Base-by-base conservation (phyloP, 2,329 filamentous ascomycete species). In the Thelonectria blattea region DNA sequence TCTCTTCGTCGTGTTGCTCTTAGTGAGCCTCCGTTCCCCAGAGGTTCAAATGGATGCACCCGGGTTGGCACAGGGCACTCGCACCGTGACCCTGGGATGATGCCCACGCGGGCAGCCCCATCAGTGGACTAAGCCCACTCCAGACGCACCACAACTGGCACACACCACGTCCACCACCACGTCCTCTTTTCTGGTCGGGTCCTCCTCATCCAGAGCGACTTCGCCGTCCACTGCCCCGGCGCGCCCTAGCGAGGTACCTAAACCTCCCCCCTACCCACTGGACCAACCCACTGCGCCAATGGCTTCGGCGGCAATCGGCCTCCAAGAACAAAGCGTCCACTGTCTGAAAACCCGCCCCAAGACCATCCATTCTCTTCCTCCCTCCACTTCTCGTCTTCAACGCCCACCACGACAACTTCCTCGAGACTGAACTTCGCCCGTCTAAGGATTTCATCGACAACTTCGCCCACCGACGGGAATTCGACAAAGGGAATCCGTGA, bases 221-320 rank as follows among this genome's bases (percentile, higher is more conserved):
- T 34, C 39, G 39, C 24, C 52, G 41, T 52, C 46, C 52, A 51
- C 41, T 50, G 34, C 34, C 37, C 47, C 52, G 46, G 50, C 57
- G 34, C 52, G 45, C 46, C 37, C 34, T 51, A 55, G 51, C 24
- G 14, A 42, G 12, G 17, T 47, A 32, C 27, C 27, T 49, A 54
- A 54, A 54, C 45, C 59, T 62, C 58, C 64, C 53, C 55, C 61
- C 62, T 65, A 68, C 65, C 62, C 64, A 65, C 64, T 63, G 58
- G 27, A 10, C 27, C 27, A 56, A 58, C 55, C 55, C 59, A 60
- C 55, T 68, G 58, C 41, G 54, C 52, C 54, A 37, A 64, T 70
- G 65, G 62, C 68, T 70, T 70, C 68, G 68, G 68, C 68, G 65
- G 60, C 64, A 70, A 69, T 70, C 68, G 68, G 68, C 67, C 64